Percentiles rank a stretch among this genome's conserved stretches.
These are phyloP conservation scores for Hypocrella siamensis DNA, from an alignment of 2,329 filamentous ascomycete genomes.

Conservation along the genomic window DNA sequence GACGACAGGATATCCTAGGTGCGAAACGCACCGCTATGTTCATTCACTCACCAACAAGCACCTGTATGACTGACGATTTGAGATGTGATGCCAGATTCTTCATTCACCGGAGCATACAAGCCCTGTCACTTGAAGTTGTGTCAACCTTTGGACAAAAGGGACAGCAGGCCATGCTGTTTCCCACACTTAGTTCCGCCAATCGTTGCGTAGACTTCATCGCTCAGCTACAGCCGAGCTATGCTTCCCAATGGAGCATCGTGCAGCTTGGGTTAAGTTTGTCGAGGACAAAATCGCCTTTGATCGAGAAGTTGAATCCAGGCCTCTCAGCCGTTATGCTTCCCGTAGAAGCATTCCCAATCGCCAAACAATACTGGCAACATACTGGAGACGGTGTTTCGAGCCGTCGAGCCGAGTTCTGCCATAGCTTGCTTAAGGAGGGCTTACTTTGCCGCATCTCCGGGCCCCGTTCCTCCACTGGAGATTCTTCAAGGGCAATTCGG, in stretches of 20 bases:
- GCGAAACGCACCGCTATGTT: conserved; percentile 4
- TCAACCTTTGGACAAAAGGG: conserved; percentile 43
- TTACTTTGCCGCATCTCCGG: conserved; percentile 26
- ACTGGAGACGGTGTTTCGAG: conserved; percentile 86
- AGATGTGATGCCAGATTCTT: conserved; percentile 57
- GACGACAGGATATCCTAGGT: conserved; percentile 84
- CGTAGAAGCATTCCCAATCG: conserved; percentile 47
- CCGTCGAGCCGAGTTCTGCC: conserved; percentile 79
- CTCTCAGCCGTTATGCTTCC: conserved; percentile 61
- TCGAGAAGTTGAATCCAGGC: conserved; percentile 39
- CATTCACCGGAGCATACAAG: conserved; percentile 68
- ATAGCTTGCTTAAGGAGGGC: conserved; percentile 55
- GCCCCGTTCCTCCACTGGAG: conserved; percentile 11
- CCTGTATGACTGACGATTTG: neutral
- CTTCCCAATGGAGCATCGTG: conserved; percentile 35
- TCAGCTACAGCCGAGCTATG: conserved; percentile 33
- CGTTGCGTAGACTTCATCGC: conserved; percentile 63
- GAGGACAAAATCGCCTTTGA: conserved; percentile 31
- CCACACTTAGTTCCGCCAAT: conserved; percentile 51
- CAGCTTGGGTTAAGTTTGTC: conserved; percentile 47
- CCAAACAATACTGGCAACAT: conserved; percentile 98
- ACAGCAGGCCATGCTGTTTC: conserved; percentile 69
- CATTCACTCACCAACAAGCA: neutral
- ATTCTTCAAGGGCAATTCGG: conserved; percentile 32
- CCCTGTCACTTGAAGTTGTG: conserved; percentile 54